Conservation (phyloP, 2,329 filamentous ascomycete genomes). For the Trichoderma arundinaceum region DNA sequence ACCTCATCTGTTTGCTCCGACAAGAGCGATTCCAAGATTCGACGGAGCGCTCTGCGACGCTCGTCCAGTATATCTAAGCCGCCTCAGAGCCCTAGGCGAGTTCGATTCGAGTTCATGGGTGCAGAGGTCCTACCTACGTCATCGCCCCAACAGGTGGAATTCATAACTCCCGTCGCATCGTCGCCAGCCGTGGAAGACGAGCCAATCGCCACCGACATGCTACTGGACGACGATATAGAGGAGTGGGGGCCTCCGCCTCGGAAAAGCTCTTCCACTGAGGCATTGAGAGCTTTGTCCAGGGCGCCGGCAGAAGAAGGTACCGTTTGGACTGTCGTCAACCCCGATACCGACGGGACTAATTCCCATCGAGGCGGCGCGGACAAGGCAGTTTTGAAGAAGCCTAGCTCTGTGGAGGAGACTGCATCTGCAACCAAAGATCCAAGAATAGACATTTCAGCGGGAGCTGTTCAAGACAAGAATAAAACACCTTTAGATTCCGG, state of each 20-base stretch:
- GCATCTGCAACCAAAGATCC: background rate
- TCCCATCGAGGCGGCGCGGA: constrained; percentile 30
- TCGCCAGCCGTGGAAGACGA: constrained; percentile 40
- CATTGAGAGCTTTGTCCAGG: constrained; percentile 58
- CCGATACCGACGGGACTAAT: constrained; percentile 40
- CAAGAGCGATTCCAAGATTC: constrained; percentile 55
- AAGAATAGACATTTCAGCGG: background rate
- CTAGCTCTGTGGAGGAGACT: background rate
- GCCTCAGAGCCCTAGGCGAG: constrained; percentile 61
- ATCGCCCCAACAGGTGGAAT: constrained; percentile 54
- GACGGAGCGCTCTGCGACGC: constrained; percentile 63
- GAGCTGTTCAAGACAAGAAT: background rate
- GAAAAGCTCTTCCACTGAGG: constrained; percentile 62
- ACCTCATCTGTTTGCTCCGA: constrained; percentile 59
- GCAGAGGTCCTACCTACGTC: constrained; percentile 65
- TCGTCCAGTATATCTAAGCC: constrained; percentile 59
- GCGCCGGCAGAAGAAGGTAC: constrained; percentile 56
- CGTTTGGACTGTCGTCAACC: constrained; percentile 58
- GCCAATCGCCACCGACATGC: constrained; percentile 40
- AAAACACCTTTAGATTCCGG: background rate
- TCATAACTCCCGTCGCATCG: constrained; percentile 40
- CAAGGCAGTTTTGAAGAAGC: background rate
- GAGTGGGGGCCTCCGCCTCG: constrained; percentile 53
- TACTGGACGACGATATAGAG: constrained; percentile 48
- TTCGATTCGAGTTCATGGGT: constrained; percentile 67